Base-by-base conservation (phyloP, 768 basidiomycete genomes). In the Boletus vinaceobasis region DNA sequence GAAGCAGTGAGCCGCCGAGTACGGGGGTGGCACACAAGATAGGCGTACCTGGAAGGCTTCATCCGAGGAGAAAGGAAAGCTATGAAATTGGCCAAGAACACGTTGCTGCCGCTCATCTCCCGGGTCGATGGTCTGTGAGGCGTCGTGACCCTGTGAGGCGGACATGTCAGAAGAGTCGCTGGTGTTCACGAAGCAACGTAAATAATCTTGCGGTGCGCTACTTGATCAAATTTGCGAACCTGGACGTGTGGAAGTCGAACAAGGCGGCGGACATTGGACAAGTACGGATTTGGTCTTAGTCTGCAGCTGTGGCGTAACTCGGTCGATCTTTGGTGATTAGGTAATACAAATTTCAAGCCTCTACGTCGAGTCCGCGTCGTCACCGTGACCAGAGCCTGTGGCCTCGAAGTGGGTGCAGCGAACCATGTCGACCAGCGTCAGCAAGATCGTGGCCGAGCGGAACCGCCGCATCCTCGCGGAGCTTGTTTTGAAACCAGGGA, bases 401-500 rank as follows among this genome's bases (percentile, higher is more conserved):
- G 32, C 15, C 49, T 36, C 17, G 27, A 44, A 43, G 9, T 11
- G 21, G 7, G 9, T 33, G 5, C n/a, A 36, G 21, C n/a, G 31
- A 47, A 44, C 32, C 9, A 74, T 74, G 71, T 71, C 73, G 39
- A 53, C 53, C 13, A 55, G 62, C 9, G 66, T 78, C 37, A 82
- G 77, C 71, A 90, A 83, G 68, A 78, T 88, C 8, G 72, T 82
- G 17, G 73, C 77, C 7, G 87, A 90, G 58, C 74, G 87, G 51
- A 88, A 83, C 60, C 85, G 85, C 56, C 81, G 82, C 19, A 70
- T 73, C 14, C 75, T 97, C 11, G 69, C 88, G 21, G 90, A 93
- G 56, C 77, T 94, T 32, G 81, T 79, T 8, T 68, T 74, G 33
- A 75, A 82, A 56, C 88, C 92, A 36, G 93, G 93, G 53, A 97